These are phyloP conservation scores for Erodium chrysanthum DNA, from an alignment of 441 rosid genomes.

Conservation along the genomic window DNA sequence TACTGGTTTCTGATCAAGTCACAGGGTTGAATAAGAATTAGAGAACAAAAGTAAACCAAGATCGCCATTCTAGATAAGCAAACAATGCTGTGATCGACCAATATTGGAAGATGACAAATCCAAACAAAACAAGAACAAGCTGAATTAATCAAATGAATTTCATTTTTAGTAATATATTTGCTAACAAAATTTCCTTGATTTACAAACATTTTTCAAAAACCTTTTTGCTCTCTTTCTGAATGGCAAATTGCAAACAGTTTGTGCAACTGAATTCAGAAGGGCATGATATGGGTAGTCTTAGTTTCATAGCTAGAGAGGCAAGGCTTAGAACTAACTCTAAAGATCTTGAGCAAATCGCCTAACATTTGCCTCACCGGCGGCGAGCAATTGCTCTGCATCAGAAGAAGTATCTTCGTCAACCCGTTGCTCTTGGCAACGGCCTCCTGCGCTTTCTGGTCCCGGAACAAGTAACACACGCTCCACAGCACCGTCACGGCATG, in stretches of 20 bases:
- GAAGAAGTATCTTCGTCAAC: slow-evolving; percentile 50
- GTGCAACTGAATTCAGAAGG: slow-evolving; percentile 40
- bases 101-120: too few species aligned
- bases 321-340: slow-evolving; percentile 40
- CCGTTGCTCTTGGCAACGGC: slow-evolving; percentile 57
- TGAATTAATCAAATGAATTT: slow-evolving; percentile 19
- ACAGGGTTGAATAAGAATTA: background rate
- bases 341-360: slow-evolving; percentile 55
- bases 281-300: slow-evolving; percentile 79
- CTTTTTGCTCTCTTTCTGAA: background rate
- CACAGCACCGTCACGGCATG: slow-evolving; percentile 70
- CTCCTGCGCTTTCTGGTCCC: slow-evolving; percentile 51
- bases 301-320: slow-evolving; percentile 61
- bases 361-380: slow-evolving; percentile 59
- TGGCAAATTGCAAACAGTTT: background rate
- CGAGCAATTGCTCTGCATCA: slow-evolving; percentile 80
- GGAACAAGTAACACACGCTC: slow-evolving; percentile 51
- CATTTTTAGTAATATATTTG: slow-evolving; percentile 13
- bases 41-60: background rate
- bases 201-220: slow-evolving; percentile 17
- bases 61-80: too few species aligned
- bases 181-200: slow-evolving; percentile 35
- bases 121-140: background rate
- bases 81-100: too few species aligned
- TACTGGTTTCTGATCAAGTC: background rate